Evolutionary conservation across 805 yeast species (phyloP).

Genomic region (Saccharomycopsis sp.): DNA sequence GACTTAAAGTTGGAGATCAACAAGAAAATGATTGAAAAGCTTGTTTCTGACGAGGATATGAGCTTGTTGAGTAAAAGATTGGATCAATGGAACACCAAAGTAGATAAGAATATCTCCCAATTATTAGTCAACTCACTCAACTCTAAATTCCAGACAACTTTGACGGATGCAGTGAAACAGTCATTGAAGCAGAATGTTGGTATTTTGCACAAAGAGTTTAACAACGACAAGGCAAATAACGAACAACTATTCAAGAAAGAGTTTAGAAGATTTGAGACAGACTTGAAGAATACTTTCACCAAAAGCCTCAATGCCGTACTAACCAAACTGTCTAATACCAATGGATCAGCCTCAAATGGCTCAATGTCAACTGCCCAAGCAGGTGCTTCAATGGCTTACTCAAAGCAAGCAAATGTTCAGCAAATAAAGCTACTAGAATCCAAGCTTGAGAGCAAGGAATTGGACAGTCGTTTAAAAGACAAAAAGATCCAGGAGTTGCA

Average conservation of each 20-base stretch:
- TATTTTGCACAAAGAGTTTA: conserved; percentile 4
- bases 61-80: conserved; percentile 10
- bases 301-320: not conserved
- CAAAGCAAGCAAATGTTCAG: not conserved
- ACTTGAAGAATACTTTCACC: not conserved
- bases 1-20: conserved; percentile 1
- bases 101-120: conserved; percentile 19
- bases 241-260: conserved; percentile 6
- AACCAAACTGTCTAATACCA: not conserved
- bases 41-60: conserved; percentile 13
- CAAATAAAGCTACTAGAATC: not conserved
- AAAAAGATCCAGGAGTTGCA: conserved; percentile 4
- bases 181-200: conserved; percentile 2
- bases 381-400: not conserved
- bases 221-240: not conserved
- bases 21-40: conserved; percentile 7
- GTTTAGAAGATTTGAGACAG: conserved; percentile 1
- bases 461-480: conserved; percentile 5
- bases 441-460: conserved; percentile 4
- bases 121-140: conserved; percentile 13
- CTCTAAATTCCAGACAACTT: conserved; percentile 13
- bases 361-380: not conserved
- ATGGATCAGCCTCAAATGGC: not conserved
- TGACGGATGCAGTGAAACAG: conserved; percentile 14
- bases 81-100: conserved; percentile 13